Conservation (phyloP, 2,329 filamentous ascomycete species). For the Fusarium ramigenum region DNA sequence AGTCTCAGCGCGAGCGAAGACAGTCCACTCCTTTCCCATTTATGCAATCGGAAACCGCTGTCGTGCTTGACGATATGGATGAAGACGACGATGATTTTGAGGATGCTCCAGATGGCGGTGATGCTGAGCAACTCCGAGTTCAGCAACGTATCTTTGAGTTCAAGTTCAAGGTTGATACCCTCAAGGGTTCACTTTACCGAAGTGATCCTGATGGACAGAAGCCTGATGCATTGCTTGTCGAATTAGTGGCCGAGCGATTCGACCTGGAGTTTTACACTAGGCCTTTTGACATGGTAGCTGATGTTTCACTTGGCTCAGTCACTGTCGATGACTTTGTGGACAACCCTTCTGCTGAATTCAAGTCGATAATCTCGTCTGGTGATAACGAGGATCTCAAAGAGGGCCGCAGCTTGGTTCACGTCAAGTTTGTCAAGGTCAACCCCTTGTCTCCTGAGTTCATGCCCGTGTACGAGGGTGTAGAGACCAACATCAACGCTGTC, state of each 20-base stretch:
- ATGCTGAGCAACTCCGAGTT: slow-evolving; percentile 70
- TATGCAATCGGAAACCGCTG: slow-evolving; percentile 74
- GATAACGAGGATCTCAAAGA: slow-evolving; percentile 76
- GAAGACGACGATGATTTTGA: slow-evolving; percentile 74
- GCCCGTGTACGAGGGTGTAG: slow-evolving; percentile 89
- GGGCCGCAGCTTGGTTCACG: slow-evolving; percentile 82
- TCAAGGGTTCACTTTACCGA: slow-evolving; percentile 91
- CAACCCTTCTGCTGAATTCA: slow-evolving; percentile 88
- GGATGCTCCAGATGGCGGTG: slow-evolving; percentile 68
- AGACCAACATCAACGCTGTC: slow-evolving; percentile 89
- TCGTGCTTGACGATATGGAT: slow-evolving; percentile 82
- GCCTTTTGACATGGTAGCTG: slow-evolving; percentile 91
- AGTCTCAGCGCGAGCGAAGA: slow-evolving; percentile 59
- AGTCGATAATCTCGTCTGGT: slow-evolving; percentile 92
- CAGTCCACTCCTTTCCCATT: slow-evolving; percentile 80
- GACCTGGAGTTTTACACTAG: slow-evolving; percentile 87
- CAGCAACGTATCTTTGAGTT: slow-evolving; percentile 95
- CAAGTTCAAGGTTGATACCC: slow-evolving; percentile 92
- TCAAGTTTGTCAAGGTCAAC: slow-evolving; percentile 92
- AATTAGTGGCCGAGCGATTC: slow-evolving; percentile 90
- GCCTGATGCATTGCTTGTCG: slow-evolving; percentile 84
- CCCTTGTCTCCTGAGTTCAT: slow-evolving; percentile 92
- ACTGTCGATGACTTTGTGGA: slow-evolving; percentile 96
- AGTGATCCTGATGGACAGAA: slow-evolving; percentile 82
- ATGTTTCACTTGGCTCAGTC: slow-evolving; percentile 86